Base-by-base conservation (phyloP, 139 green algal species). In the Spirogloea muscicola region DNA sequence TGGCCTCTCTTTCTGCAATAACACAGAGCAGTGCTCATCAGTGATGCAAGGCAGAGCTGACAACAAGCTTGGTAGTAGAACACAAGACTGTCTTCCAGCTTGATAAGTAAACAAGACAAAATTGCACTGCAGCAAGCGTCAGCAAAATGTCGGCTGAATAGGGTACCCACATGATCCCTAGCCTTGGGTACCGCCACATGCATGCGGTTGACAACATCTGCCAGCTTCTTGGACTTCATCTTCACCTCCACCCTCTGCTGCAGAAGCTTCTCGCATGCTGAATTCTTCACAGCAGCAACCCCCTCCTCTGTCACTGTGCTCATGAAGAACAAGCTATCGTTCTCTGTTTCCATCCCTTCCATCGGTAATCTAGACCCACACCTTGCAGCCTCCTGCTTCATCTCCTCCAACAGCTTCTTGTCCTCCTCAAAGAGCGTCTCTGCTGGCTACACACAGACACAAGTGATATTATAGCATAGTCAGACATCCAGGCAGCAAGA, bases 261-360 rank as follows among this genome's bases (percentile, higher is more conserved):
- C 40, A 99, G 87, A 74, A 99, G 89, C 2, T 86, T 78, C 72
- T 99, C 94, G 74, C 94, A 99, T 4, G 94, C 94, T 3, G 80
- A 69, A 72, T 87, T 77, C 76, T 96, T 97, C 0, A 96, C 94
- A 1, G 73, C 79, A 74, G 87, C 90, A 27, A 99, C 89, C 3
- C 91, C 91, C 44, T 92, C 88, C 79, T 98, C 94, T 5, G 77
- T 95, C 49, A 98, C 83, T 6, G 93, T 97, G 80, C 79, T 91
- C 91, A 97, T 96, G 42, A 21, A 55, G 13, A 72, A 65, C 37
- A 65, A 27, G 39, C 63, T 65, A 3, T 66, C 63, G 37, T 66
- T 40, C 48, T 31, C 63, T 37, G 18, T 21, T 18, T 41, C 48
- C 63, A 52, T 40, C 21, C 40, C 67, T 5, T 41, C 40, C 67